phyloP scores from a whole-genome alignment of 139 green algal species.

The Haematococcus sp. region DNA sequence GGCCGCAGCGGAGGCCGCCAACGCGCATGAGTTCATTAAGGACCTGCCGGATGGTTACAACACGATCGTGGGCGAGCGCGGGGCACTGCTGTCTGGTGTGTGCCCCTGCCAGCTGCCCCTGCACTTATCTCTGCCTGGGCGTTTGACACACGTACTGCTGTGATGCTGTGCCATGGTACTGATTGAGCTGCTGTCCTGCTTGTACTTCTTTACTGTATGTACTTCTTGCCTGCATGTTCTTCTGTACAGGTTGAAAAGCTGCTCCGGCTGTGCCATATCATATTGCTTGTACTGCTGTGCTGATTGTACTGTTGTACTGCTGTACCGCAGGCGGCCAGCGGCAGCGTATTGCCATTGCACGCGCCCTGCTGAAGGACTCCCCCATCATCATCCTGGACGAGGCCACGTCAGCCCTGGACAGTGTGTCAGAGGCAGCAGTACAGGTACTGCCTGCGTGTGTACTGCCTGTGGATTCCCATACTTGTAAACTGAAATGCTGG shows the following conservation, averaged over 20 bases:
- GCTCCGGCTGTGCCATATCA: no score
- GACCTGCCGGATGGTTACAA: constrained; percentile 72
- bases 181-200: background rate
- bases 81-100: constrained; percentile 51
- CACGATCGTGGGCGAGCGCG: constrained; percentile 66
- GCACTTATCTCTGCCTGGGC: background rate
- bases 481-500: background rate
- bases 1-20: constrained; percentile 69
- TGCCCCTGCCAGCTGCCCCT: background rate
- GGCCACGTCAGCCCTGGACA: constrained; percentile 70
- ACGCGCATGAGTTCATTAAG: constrained; percentile 89
- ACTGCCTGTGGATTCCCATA: background rate
- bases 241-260: no score
- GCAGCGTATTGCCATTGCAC: constrained; percentile 89
- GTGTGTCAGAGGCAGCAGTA: constrained; percentile 59
- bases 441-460: constrained; percentile 39
- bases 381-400: constrained; percentile 93
- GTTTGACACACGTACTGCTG: background rate
- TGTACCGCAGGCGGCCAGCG: constrained; percentile 41
- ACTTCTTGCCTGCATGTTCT: no score
- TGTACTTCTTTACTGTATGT: background rate
- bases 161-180: no score
- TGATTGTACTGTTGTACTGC: background rate
- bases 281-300: background rate
- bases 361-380: constrained; percentile 84